A percentile compares a stretch with the other conserved stretches of the same genome.
These are phyloP conservation scores for Golubevia pallescens DNA, from an alignment of 1,284 basidiomycete species.

Conservation along the genomic window DNA sequence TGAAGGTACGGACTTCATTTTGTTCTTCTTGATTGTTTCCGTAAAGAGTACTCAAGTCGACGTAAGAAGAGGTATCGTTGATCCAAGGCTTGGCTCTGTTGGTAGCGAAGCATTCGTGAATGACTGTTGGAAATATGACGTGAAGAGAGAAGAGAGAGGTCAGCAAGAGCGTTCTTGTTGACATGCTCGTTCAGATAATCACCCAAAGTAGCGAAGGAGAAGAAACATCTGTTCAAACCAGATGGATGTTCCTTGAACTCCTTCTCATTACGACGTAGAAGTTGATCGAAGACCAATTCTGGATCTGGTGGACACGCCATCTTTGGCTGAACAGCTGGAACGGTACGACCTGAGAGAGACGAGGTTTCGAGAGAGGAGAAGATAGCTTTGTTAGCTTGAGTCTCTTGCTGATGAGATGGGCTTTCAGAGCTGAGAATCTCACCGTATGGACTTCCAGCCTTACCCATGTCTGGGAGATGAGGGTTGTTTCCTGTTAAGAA, in stretches of 20 bases:
- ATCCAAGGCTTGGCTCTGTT: conserved; percentile 57
- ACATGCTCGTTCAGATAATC: too few species aligned
- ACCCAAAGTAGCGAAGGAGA: conserved; percentile 34
- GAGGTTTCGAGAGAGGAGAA: too few species aligned
- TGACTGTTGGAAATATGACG: conserved; percentile 21
- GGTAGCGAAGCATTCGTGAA: conserved; percentile 45
- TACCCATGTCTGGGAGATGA: conserved; percentile 26
- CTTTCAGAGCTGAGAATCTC: conserved; percentile 42
- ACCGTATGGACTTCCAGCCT: conserved; percentile 15
- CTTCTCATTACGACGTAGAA: conserved; percentile 7
- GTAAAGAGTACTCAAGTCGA: conserved; percentile 79
- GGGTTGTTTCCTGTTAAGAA: conserved; percentile 26
- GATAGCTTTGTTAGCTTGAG: too few species aligned
- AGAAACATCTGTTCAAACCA: conserved; percentile 42
- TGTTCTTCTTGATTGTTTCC: conserved; percentile 70
- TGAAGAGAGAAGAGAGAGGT: too few species aligned
- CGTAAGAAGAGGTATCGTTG: conserved; percentile 76
- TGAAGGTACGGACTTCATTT: conserved; percentile 70
- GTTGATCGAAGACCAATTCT: conserved; percentile 19
- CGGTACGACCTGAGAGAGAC: conserved; percentile 1
- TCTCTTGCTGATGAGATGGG: too few species aligned
- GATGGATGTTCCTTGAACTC: conserved; percentile 25
- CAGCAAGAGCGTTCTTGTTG: too few species aligned
- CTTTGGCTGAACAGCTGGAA: conserved; percentile 16
- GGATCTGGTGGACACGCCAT: conserved; percentile 15